Conservation (phyloP, 768 basidiomycete genomes). For the Fomitopsis serialis region DNA sequence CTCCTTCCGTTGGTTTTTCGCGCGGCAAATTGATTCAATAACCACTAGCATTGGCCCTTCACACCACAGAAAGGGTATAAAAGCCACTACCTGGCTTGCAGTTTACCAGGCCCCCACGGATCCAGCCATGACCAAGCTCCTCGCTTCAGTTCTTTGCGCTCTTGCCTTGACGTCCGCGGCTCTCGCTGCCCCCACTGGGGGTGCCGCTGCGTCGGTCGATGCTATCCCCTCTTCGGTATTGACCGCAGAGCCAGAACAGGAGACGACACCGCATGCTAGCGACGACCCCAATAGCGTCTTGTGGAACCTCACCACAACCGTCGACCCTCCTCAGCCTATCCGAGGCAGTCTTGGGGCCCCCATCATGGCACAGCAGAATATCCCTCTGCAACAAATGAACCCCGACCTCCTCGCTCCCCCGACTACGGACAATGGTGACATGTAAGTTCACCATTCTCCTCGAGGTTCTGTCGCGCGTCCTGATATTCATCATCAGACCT, state of each 20-base stretch:
- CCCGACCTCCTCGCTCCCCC: conserved; percentile 56
- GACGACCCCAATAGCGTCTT: conserved; percentile 17
- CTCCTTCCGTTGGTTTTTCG: neutral
- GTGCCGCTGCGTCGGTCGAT: neutral
- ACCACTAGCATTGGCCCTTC: too few relatives aligned
- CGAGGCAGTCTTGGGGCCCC: conserved; percentile 38
- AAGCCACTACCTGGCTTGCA: neutral
- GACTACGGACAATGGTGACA: conserved; percentile 50
- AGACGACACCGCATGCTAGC: conserved; percentile 15
- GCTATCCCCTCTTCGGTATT: neutral
- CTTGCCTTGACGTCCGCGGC: conserved; percentile 5
- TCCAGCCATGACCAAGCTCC: conserved; percentile 7
- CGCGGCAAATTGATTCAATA: neutral
- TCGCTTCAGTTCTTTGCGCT: conserved; percentile 9
- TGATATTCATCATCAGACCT: neutral
- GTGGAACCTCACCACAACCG: conserved; percentile 12
- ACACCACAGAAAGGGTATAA: neutral
- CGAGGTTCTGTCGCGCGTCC: neutral
- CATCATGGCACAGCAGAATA: conserved; percentile 55
- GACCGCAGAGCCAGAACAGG: conserved; percentile 7
- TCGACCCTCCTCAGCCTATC: conserved; percentile 36
- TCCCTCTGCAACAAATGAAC: conserved; percentile 50
- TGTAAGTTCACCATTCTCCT: conserved; percentile 27
- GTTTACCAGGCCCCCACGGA: neutral
- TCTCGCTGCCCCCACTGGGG: conserved; percentile 5